Evolutionary conservation across 2,329 filamentous ascomycete genomes (phyloP).

Genomic region (Daldinia eschscholtzii): DNA sequence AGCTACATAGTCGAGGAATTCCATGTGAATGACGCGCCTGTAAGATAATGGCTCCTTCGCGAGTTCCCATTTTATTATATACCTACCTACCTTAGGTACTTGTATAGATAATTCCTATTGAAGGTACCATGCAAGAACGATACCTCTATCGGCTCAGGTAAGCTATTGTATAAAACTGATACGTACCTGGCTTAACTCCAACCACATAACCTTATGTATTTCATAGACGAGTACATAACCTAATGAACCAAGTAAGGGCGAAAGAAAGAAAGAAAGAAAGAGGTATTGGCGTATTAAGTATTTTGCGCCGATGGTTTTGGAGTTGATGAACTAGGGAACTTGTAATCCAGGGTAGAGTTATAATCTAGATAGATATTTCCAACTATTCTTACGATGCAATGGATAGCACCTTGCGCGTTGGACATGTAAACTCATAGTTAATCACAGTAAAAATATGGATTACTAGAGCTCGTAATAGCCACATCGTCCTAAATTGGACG

Average conservation of each 20-base stretch:
- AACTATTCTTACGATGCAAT: neutral
- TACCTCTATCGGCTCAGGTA: conserved; percentile 17
- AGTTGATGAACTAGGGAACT: neutral
- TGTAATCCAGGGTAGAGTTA: neutral
- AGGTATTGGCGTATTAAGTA: conserved; percentile 23
- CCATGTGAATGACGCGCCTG: conserved; percentile 22
- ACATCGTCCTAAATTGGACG: conserved; percentile 4
- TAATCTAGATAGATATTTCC: neutral
- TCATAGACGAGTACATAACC: neutral
- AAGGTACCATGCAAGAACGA: conserved; percentile 14
- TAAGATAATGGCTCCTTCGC: neutral
- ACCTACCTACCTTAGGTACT: neutral
- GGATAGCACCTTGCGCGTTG: neutral
- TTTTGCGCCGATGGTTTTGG: conserved; percentile 6
- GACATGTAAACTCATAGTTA: neutral
- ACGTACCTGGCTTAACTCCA: neutral
- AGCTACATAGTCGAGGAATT: neutral
- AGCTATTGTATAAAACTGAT: conserved; percentile 4
- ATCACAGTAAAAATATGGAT: neutral
- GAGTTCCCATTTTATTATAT: conserved; percentile 23
- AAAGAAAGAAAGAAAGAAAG: neutral
- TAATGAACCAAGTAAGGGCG: conserved; percentile 2
- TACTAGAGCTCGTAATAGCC: neutral
- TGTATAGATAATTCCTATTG: neutral
- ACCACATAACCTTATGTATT: no score